phyloP scores from a whole-genome alignment of 768 basidiomycete species.

The Collybia sp. region DNA sequence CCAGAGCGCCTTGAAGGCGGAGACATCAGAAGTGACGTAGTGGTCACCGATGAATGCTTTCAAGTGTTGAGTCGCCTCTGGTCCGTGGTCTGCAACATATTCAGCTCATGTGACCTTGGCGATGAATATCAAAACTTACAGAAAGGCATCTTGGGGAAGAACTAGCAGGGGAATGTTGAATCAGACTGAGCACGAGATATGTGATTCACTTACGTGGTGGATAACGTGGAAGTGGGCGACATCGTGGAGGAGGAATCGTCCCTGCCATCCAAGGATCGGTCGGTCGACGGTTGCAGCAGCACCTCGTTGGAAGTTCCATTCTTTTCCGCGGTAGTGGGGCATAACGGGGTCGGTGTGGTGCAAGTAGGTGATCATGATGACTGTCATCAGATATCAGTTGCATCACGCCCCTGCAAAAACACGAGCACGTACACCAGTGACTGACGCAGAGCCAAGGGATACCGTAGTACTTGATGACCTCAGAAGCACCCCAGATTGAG shows the following conservation, averaged over 20 bases:
- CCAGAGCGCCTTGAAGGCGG: constrained; percentile 43
- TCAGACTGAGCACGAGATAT: not conserved
- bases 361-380: too few species aligned
- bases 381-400: constrained; percentile 5
- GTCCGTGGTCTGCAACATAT: constrained; percentile 36
- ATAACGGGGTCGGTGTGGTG: constrained; percentile 41
- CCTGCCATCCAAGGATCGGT: too few species aligned
- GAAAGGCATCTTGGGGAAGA: too few species aligned
- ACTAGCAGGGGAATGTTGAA: constrained; percentile 23
- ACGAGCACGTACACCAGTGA: constrained; percentile 40
- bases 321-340: constrained; percentile 50
- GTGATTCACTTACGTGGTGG: too few species aligned
- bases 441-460: too few species aligned
- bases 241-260: constrained; percentile 66
- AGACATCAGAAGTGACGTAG: constrained; percentile 30
- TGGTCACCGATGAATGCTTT: too few species aligned
- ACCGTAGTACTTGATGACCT: too few species aligned
- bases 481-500: too few species aligned
- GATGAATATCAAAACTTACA: constrained; percentile 8
- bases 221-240: constrained; percentile 61
- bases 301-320: constrained; percentile 56
- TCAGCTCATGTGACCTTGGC: not conserved
- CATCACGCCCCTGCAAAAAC: not conserved
- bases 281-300: constrained; percentile 55
- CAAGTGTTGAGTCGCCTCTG: constrained; percentile 43